A percentile compares a stretch with the other conserved stretches of the same genome.
phyloP scores from a whole-genome alignment of 225 moss, liverwort and hornwort genomes.

The Bryum argenteum region DNA sequence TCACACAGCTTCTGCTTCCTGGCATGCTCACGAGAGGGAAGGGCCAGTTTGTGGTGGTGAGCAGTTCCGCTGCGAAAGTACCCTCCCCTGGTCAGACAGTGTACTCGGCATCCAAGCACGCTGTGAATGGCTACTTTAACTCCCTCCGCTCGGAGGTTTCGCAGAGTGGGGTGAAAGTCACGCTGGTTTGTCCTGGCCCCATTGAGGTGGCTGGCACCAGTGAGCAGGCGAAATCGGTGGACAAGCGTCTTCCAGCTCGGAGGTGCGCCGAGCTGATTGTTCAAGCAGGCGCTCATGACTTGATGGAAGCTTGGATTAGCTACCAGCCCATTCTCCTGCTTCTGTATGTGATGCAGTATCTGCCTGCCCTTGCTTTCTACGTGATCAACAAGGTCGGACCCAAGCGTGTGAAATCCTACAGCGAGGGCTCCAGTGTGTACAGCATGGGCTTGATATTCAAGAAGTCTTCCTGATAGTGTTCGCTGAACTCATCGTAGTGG shows the following conservation, averaged over 20 bases:
- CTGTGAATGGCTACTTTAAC: constrained; percentile 74
- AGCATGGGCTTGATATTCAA: constrained; percentile 39
- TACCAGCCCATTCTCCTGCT: constrained; percentile 67
- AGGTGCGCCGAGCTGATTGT: constrained; percentile 72
- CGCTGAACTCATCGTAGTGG: neutral
- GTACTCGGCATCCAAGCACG: constrained; percentile 76
- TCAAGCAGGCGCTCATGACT: constrained; percentile 61
- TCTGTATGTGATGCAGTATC: constrained; percentile 63
- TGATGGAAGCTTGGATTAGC: constrained; percentile 76
- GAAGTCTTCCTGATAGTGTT: constrained; percentile 41
- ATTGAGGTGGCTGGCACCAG: constrained; percentile 43
- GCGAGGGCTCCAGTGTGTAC: constrained; percentile 43
- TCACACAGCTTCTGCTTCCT: constrained; percentile 67
- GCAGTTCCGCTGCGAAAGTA: constrained; percentile 69
- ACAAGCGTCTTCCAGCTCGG: constrained; percentile 53
- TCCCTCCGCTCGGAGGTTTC: constrained; percentile 65
- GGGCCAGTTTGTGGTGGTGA: constrained; percentile 81
- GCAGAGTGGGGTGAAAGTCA: constrained; percentile 69
- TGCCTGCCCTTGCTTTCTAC: constrained; percentile 48
- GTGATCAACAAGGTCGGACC: constrained; percentile 53
- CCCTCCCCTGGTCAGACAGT: constrained; percentile 73
- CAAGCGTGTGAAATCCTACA: constrained; percentile 53
- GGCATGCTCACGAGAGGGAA: constrained; percentile 61
- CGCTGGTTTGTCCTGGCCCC: constrained; percentile 78
- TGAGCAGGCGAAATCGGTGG: constrained; percentile 17